Conservation (phyloP, 495 filamentous ascomycete genomes). For the Tuber microsphaerosporum region DNA sequence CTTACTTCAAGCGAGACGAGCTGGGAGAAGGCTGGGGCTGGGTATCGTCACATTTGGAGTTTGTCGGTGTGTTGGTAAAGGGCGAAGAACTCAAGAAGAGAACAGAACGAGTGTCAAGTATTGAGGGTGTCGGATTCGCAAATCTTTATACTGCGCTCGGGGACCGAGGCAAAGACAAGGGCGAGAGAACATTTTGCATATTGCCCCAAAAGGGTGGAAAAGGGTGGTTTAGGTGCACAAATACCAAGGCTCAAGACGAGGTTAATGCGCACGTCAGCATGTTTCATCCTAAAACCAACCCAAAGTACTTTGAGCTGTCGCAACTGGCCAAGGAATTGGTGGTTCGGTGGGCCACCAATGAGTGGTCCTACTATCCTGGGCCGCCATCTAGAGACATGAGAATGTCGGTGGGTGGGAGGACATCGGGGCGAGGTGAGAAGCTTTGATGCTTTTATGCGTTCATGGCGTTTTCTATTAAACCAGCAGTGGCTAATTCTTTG, state of each 20-base stretch:
- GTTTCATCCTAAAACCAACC: constrained; percentile 76
- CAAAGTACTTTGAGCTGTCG: constrained; percentile 63
- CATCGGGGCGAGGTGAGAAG: neutral
- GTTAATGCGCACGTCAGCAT: constrained; percentile 76
- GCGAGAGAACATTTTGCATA: constrained; percentile 73
- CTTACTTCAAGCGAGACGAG: constrained; percentile 74
- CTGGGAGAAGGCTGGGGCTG: constrained; percentile 65
- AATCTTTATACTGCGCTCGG: constrained; percentile 82
- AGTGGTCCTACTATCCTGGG: constrained; percentile 24
- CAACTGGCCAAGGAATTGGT: constrained; percentile 60
- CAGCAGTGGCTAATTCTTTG: neutral
- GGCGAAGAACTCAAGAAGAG: constrained; percentile 67
- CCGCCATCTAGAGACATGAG: neutral
- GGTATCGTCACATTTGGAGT: constrained; percentile 89
- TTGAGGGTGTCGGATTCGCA: constrained; percentile 61
- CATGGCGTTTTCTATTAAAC: neutral
- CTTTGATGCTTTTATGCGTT: neutral
- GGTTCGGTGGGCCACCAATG: constrained; percentile 52
- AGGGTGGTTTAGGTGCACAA: constrained; percentile 50
- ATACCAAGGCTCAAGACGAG: constrained; percentile 72
- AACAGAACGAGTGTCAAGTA: constrained; percentile 52
- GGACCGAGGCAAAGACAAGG: constrained; percentile 49
- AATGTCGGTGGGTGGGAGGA: neutral
- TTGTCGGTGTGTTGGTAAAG: constrained; percentile 78
- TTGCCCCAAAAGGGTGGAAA: constrained; percentile 52